Evolutionary conservation across 371 early-diverging fungal species (phyloP), one percentile per base, ranked within the genome.

Genomic region (Lichtheimia ornata): DNA sequence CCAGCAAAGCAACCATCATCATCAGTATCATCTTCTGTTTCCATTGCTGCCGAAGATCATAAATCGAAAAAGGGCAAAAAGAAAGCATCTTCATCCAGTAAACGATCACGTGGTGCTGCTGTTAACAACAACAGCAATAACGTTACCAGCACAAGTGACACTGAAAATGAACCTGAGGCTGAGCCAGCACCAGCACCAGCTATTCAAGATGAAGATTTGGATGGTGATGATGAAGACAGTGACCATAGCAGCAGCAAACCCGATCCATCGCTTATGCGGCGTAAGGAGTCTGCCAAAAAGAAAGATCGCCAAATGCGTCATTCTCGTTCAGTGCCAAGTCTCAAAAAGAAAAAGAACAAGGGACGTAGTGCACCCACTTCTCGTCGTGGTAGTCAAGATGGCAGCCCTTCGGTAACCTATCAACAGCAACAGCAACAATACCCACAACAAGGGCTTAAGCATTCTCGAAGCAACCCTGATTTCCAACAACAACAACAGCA

Each of bases 391-490:
- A 61, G 64, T 9, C 69, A 68, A 35, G 54, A 54, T 9, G 40
- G 35, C 13, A 22, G 51, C 11, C 51, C 22, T 51, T 47, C 17
- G 9, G 17, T 17, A 7, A 6, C 47, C 5, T 12, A 47, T 47
- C 47, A 47, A 17, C 55, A 56, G 15, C 43, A 44, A 25, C 57
- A 56, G 24, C 44, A 25, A 14, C 24, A 56, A 44, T 44, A 24
- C 15, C 59, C 9, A 25, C 59, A 14, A 28, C 70, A 18, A 40
- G 53, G 25, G 18, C 41, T 77, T 11, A 58, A 72, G 30, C 73
- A 68, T 43, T 64, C 71, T 53, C 71, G 64, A 54, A 77, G 77
- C 35, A 74, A 73, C 15, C 70, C 77, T 22, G 77, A 77, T 18
- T 58, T 77, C 14, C 64, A 64, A 17, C 59, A 58, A 52, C 63